These are phyloP conservation scores for Cryphonectria carpinicola DNA, from an alignment of 2,329 filamentous ascomycete genomes.

Conservation along the genomic window DNA sequence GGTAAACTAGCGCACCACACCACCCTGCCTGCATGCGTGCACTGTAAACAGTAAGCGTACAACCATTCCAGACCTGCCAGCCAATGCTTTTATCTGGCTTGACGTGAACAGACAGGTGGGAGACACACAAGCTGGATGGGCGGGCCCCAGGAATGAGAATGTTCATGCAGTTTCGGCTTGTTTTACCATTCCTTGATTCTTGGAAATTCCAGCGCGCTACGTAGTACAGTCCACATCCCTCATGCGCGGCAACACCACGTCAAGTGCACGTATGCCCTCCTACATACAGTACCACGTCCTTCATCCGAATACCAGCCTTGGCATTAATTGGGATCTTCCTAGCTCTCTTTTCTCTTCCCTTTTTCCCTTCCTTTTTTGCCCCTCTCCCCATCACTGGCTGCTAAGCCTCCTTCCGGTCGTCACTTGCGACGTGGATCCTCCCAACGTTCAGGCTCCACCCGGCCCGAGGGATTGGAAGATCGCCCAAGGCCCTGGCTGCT, in stretches of 20 bases:
- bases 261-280: not conserved
- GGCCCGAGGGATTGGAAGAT: conserved; percentile 9
- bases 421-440: not conserved
- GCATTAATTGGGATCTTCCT: too few relatives aligned
- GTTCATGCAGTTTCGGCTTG: not conserved
- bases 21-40: not conserved
- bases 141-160: not conserved
- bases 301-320: not conserved
- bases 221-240: not conserved
- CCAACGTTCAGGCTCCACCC: not conserved
- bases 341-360: not conserved
- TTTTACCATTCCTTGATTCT: not conserved
- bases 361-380: not conserved
- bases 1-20: not conserved
- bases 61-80: not conserved
- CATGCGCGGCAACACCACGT: not conserved
- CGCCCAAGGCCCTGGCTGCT: not conserved
- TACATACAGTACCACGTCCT: too few relatives aligned
- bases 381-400: not conserved
- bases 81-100: not conserved
- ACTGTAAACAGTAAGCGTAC: not conserved
- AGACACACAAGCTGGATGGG: not conserved
- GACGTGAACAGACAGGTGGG: not conserved
- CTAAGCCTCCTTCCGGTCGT: conserved; percentile 3
- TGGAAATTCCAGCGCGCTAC: conserved; percentile 4